Evolutionary conservation across 2,329 filamentous ascomycete species (phyloP).

Genomic region (Septoria linicola): DNA sequence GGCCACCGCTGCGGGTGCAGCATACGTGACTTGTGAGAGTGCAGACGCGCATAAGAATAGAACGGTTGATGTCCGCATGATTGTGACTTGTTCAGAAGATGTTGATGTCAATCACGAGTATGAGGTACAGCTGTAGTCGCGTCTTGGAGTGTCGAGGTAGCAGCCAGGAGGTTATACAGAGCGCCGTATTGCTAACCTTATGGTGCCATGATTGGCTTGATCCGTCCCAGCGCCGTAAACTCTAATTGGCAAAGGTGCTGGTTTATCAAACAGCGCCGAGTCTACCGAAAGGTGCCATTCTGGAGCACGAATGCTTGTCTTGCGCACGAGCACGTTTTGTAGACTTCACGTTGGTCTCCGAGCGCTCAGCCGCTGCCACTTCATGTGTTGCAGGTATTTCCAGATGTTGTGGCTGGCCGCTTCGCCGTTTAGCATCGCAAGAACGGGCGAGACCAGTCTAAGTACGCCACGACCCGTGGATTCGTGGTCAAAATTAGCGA

Average conservation of each 20-base stretch:
- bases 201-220: not conserved
- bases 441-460: not conserved
- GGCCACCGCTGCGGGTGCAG: slow-evolving; percentile 1
- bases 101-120: not conserved
- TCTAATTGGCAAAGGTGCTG: not conserved
- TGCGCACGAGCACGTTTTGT: not conserved
- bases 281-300: not conserved
- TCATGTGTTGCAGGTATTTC: not conserved
- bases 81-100: not conserved
- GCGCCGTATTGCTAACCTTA: too few relatives aligned
- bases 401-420: not conserved
- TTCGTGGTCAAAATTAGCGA: not conserved
- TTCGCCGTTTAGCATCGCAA: not conserved
- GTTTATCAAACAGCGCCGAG: not conserved
- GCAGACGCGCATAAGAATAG: slow-evolving; percentile 3
- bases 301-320: not conserved
- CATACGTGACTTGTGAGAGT: not conserved
- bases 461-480: not conserved
- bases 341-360: not conserved
- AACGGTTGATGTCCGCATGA: slow-evolving; percentile 5
- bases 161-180: too few relatives aligned
- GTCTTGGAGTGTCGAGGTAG: too few relatives aligned
- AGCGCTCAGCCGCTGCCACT: not conserved
- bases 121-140: not conserved
- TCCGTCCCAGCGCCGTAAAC: not conserved